Conservation (phyloP, 768 basidiomycete genomes). For the Hericium rajendrae region DNA sequence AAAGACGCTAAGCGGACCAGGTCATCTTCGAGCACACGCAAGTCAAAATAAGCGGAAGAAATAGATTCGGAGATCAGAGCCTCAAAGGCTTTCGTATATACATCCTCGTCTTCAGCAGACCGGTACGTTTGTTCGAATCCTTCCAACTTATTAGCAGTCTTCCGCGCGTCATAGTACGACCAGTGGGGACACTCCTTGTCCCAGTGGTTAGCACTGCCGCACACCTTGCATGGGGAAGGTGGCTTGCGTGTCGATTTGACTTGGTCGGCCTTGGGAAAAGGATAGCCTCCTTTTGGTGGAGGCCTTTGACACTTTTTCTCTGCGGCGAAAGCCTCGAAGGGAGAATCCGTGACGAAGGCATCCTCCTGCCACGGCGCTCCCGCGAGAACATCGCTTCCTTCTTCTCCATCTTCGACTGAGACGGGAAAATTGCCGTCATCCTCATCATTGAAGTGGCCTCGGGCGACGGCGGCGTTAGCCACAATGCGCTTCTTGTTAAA, state of each 20-base stretch:
- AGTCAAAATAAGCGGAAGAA: neutral
- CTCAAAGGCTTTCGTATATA: conserved; percentile 14
- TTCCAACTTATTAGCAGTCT: conserved; percentile 12
- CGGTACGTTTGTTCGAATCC: conserved; percentile 6
- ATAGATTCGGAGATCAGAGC: neutral
- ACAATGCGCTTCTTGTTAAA: neutral
- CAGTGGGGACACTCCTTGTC: no score
- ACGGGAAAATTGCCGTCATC: no score
- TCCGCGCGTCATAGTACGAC: conserved; percentile 9
- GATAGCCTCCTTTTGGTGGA: neutral
- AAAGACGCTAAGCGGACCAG: neutral
- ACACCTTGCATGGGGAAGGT: conserved; percentile 5
- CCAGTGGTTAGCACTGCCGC: conserved; percentile 16
- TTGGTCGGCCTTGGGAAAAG: neutral
- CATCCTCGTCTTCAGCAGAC: conserved; percentile 23
- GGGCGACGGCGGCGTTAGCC: no score
- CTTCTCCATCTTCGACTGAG: neutral
- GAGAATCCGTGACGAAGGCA: neutral
- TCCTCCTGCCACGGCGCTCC: no score
- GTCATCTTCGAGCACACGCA: neutral
- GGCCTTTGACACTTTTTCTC: neutral
- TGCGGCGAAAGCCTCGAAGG: neutral
- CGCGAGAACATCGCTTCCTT: neutral
- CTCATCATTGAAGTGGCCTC: no score
- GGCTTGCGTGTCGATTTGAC: neutral